Evolutionary conservation across 495 filamentous ascomycete species (phyloP).

Genomic region (Lichina pygmaea): DNA sequence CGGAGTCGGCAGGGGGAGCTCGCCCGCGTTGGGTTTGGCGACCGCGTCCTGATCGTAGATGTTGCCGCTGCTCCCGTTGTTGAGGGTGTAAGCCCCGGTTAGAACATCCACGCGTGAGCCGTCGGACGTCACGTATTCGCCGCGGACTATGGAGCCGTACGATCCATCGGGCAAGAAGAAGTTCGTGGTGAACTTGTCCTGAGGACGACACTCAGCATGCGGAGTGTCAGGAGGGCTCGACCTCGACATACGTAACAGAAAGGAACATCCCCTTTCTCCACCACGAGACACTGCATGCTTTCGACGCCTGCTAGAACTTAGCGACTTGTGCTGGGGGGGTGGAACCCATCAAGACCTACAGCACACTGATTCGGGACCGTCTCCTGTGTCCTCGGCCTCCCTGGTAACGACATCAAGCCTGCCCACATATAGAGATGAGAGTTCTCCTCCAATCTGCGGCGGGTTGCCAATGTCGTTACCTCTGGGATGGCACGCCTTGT

Average conservation of each 20-base stretch:
- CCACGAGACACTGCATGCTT: not conserved
- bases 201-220: conserved; percentile 4
- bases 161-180: conserved; percentile 15
- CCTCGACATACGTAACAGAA: not conserved
- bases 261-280: not conserved
- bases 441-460: not conserved
- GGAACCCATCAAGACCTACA: not conserved
- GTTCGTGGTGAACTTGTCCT: conserved; percentile 18
- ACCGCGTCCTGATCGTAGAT: conserved; percentile 11
- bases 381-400: not conserved
- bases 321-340: not conserved
- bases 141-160: conserved; percentile 12
- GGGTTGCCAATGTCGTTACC: too few species aligned
- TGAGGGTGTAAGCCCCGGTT: conserved; percentile 12
- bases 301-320: not conserved
- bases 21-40: conserved; percentile 14
- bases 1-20: conserved; percentile 14
- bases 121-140: conserved; percentile 9
- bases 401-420: not conserved
- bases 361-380: not conserved
- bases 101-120: conserved; percentile 13
- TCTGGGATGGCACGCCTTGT: too few species aligned
- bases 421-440: not conserved
- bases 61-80: conserved; percentile 11
- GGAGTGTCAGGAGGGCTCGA: not conserved